Percentiles rank a stretch among this genome's conserved stretches.
These are phyloP conservation scores for Colletotrichum acutatum DNA, from an alignment of 2,329 filamentous ascomycete genomes.

Conservation along the genomic window DNA sequence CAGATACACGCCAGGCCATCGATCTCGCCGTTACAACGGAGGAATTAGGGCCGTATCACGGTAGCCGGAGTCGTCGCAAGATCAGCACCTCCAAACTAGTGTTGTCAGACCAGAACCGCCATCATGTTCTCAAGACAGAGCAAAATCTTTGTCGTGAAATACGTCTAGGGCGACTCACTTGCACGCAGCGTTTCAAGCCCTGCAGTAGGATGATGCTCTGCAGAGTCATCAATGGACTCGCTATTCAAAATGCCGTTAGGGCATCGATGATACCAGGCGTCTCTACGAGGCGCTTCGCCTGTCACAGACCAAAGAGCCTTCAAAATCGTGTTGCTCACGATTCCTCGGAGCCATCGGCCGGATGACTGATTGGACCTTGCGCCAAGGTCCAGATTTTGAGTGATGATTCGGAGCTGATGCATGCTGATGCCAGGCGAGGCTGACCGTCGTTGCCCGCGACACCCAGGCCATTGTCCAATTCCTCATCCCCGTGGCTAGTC, in stretches of 20 bases:
- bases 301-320: not conserved
- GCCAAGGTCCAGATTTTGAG: slow-evolving; percentile 36
- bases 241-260: not conserved
- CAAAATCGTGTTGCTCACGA: not conserved
- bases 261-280: not conserved
- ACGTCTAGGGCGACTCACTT: not conserved
- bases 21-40: not conserved
- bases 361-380: not conserved
- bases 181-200: not conserved
- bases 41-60: not conserved
- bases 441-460: slow-evolving; percentile 22
- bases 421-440: slow-evolving; percentile 28
- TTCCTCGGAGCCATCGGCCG: not conserved
- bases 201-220: not conserved
- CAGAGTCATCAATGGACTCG: not conserved
- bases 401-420: slow-evolving; percentile 32
- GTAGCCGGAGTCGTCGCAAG: not conserved
- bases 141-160: not conserved
- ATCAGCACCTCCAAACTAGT: not conserved
- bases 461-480: slow-evolving; percentile 20
- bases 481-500: slow-evolving; percentile 46
- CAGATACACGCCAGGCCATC: not conserved
- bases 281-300: too few species aligned
- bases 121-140: not conserved
- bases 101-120: not conserved